Conservation (phyloP, 108 stramenopile genomes). For the Heterococcus sp. region DNA sequence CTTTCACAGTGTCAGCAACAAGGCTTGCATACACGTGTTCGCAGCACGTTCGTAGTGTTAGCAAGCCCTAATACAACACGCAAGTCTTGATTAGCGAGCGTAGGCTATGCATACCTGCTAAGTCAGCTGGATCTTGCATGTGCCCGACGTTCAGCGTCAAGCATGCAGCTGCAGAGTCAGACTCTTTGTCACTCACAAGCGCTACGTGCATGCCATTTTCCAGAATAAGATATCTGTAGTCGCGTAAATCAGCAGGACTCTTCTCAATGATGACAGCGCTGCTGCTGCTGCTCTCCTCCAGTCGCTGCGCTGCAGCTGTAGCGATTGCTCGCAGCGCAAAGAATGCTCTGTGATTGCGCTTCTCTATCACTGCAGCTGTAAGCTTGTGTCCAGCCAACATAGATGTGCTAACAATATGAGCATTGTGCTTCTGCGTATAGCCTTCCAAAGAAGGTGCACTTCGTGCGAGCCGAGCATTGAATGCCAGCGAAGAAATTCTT, state of each 20-base stretch:
- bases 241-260: slow-evolving; percentile 8
- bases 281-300: neutral
- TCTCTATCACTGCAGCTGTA: too few relatives aligned
- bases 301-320: too few relatives aligned
- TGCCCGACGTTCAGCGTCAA: slow-evolving; percentile 84
- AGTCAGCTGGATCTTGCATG: slow-evolving; percentile 68
- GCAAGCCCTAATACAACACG: neutral
- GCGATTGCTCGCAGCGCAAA: too few relatives aligned
- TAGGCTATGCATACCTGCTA: slow-evolving; percentile 65
- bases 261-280: slow-evolving; percentile 12
- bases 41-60: neutral
- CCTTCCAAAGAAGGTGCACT: too few relatives aligned
- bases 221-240: slow-evolving; percentile 15
- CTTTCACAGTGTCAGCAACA: neutral
- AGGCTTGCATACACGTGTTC: neutral
- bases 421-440: too few relatives aligned
- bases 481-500: too few relatives aligned
- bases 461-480: too few relatives aligned
- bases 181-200: slow-evolving; percentile 74
- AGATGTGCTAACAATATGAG: too few relatives aligned
- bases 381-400: too few relatives aligned
- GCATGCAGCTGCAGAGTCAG: slow-evolving; percentile 74
- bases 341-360: too few relatives aligned
- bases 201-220: slow-evolving; percentile 47
- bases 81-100: neutral